These are phyloP conservation scores for Saccharomycopsis amapae DNA, from an alignment of 805 yeast species.

Conservation along the genomic window DNA sequence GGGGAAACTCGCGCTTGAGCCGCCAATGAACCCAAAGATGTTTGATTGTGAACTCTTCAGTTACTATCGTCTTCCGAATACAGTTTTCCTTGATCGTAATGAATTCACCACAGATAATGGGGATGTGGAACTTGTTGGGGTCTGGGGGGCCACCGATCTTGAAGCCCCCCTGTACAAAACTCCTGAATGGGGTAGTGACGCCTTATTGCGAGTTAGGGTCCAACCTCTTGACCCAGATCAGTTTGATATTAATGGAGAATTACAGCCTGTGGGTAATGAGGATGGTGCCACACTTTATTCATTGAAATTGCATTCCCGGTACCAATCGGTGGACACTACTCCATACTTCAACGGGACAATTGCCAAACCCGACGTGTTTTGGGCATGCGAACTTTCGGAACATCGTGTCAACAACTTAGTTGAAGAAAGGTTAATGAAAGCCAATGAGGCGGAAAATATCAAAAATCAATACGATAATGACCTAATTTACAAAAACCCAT, in stretches of 20 bases:
- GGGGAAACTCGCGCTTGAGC: constrained; percentile 7
- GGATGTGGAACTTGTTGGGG: constrained; percentile 24
- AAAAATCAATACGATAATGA: constrained; percentile 8
- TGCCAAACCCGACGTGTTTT: constrained; percentile 20
- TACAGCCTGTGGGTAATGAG: no score
- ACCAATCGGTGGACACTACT: constrained; percentile 9
- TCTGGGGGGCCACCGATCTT: constrained; percentile 40
- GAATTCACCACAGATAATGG: constrained; percentile 26
- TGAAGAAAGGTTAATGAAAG: background rate
- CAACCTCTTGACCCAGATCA: background rate
- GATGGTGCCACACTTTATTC: constrained; percentile 5
- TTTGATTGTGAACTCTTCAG: constrained; percentile 32
- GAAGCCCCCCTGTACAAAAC: constrained; percentile 38
- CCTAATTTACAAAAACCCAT: constrained; percentile 17
- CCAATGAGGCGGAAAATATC: constrained; percentile 7
- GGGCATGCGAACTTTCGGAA: constrained; percentile 20
- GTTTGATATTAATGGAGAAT: no score
- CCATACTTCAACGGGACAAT: constrained; percentile 5
- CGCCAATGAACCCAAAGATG: constrained; percentile 20
- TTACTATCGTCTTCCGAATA: constrained; percentile 32
- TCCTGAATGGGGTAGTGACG: constrained; percentile 33
- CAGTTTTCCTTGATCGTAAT: constrained; percentile 36
- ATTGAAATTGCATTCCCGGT: constrained; percentile 19
- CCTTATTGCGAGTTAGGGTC: constrained; percentile 23
- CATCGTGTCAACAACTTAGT: background rate